Percentiles rank a stretch among this genome's conserved stretches.
Evolutionary conservation across 257 asterid genomes (phyloP).

Genomic region (Solanum ahanhuiri): DNA sequence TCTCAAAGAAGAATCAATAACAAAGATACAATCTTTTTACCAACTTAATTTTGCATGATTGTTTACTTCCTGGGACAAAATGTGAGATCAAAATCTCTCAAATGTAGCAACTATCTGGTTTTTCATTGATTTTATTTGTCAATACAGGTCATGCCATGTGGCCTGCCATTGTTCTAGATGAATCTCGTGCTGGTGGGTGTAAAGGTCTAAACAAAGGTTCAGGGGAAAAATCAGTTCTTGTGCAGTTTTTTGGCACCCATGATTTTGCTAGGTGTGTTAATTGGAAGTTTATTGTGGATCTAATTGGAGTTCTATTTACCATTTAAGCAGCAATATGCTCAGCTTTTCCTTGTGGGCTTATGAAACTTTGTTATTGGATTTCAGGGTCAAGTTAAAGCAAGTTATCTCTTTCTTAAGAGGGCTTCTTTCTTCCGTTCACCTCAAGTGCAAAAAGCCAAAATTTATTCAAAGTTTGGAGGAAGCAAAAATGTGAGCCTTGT

Average conservation of each 20-base stretch:
- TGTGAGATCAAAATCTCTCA: background rate
- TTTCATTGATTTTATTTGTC: background rate
- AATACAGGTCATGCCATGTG: constrained; percentile 90
- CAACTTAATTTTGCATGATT: background rate
- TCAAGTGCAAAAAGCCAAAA: constrained; percentile 80
- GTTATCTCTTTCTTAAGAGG: constrained; percentile 80
- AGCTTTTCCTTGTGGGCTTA: constrained; percentile 2
- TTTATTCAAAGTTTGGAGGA: constrained; percentile 75
- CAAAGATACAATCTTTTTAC: background rate
- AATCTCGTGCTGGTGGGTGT: constrained; percentile 53
- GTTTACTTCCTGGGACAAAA: background rate
- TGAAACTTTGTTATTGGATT: constrained; percentile 6
- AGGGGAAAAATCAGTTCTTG: constrained; percentile 78
- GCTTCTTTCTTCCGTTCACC: constrained; percentile 73
- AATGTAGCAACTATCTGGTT: background rate
- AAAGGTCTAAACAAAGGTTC: constrained; percentile 61
- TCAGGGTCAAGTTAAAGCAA: constrained; percentile 74
- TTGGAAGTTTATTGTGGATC: background rate
- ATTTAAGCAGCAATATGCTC: background rate
- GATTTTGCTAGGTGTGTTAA: constrained; percentile 86
- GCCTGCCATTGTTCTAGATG: constrained; percentile 92
- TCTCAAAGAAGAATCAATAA: background rate
- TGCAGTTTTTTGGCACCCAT: constrained; percentile 96
- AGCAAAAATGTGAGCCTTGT: constrained; percentile 72
- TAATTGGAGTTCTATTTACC: background rate